Evolutionary conservation across 345 rosid species (phyloP).

Genomic region (Pugionium cornutum): DNA sequence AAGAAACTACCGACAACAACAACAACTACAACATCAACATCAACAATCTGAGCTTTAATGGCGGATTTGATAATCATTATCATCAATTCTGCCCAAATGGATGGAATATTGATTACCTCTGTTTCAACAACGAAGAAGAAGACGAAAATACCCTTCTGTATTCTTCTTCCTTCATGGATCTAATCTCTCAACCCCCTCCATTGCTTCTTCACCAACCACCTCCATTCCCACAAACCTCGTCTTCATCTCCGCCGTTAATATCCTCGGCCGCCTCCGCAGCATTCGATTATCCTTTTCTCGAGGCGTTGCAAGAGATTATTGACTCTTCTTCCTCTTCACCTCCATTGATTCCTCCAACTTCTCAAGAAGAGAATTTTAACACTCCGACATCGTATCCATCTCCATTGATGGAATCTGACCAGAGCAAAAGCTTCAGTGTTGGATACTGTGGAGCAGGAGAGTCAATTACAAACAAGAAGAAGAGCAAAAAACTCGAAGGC

Average conservation of each 20-base stretch:
- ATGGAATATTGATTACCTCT: constrained; percentile 54
- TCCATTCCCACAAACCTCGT: constrained; percentile 40
- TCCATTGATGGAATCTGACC: constrained; percentile 54
- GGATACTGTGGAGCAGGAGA: constrained; percentile 47
- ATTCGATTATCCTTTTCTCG: constrained; percentile 50
- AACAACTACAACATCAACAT: constrained; percentile 25
- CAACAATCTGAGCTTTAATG: constrained; percentile 30
- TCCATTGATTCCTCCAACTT: constrained; percentile 31
- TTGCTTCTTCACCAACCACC: constrained; percentile 39
- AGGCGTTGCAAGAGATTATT: constrained; percentile 45
- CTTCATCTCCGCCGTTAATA: constrained; percentile 38
- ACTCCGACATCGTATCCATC: constrained; percentile 38
- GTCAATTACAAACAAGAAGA: constrained; percentile 37
- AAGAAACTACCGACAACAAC: constrained; percentile 40
- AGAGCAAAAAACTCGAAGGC: constrained; percentile 65
- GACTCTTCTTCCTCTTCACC: constrained; percentile 45
- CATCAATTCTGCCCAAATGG: constrained; percentile 45
- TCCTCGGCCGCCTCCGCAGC: constrained; percentile 26
- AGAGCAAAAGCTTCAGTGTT: constrained; percentile 45
- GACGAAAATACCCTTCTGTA: constrained; percentile 33
- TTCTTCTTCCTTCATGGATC: constrained; percentile 42
- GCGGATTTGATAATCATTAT: constrained; percentile 36
- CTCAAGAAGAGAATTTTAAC: constrained; percentile 30
- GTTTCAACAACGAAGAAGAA: constrained; percentile 44
- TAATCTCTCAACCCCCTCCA: constrained; percentile 44